Evolutionary conservation across 2,329 filamentous ascomycete genomes (phyloP).

Genomic region (Trichoderma hamatum): DNA sequence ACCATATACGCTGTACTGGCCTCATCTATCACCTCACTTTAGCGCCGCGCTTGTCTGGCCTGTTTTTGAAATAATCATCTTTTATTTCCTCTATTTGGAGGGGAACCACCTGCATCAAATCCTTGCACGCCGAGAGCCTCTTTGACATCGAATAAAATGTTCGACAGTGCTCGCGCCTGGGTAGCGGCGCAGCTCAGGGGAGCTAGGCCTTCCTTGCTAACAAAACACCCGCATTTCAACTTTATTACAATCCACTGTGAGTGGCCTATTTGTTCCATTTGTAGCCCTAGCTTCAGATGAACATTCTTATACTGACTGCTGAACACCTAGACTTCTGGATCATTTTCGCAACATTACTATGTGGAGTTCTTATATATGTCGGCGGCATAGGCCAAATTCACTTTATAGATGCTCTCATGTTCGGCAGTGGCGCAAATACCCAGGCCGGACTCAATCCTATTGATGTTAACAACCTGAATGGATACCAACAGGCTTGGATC

Average conservation of each 20-base stretch:
- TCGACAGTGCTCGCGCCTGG: conserved; percentile 40
- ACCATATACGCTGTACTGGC: background rate
- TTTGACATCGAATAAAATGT: conserved; percentile 34
- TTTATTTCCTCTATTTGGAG: background rate
- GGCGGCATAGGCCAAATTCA: conserved; percentile 58
- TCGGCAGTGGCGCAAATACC: conserved; percentile 81
- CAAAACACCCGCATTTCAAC: conserved; percentile 70
- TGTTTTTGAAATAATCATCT: background rate
- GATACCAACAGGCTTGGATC: conserved; percentile 73
- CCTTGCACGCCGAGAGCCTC: background rate
- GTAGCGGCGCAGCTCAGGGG: conserved; percentile 50
- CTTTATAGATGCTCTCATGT: conserved; percentile 89
- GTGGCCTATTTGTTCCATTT: conserved; percentile 36
- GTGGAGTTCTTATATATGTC: conserved; percentile 76
- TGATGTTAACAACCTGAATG: conserved; percentile 67
- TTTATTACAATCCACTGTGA: conserved; percentile 81
- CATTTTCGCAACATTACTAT: conserved; percentile 69
- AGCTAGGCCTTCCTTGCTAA: conserved; percentile 60
- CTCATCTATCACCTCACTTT: background rate
- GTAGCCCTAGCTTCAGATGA: background rate
- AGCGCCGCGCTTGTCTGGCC: background rate
- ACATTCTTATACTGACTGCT: conserved; percentile 29
- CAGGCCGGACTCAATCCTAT: conserved; percentile 91
- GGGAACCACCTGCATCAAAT: too few species aligned
- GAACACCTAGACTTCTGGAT: conserved; percentile 72